Base-by-base conservation (phyloP, 768 basidiomycete genomes). In the Boletus barrowsii region DNA sequence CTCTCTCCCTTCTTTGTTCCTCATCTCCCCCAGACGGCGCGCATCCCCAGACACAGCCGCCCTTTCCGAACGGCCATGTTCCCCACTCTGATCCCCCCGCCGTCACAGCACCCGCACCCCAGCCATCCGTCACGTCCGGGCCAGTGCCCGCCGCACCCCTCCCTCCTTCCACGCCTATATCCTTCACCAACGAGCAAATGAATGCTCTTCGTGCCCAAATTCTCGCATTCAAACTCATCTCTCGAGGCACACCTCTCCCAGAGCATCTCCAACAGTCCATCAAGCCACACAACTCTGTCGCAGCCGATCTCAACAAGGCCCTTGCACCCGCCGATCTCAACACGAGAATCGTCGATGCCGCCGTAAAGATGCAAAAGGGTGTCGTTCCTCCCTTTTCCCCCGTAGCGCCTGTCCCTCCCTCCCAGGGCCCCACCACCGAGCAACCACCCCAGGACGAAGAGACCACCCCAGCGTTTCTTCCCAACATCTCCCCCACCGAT, bases 201-300 rank as follows among this genome's bases (percentile, higher is more conserved):
- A 77, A 75, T 53, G 81, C 86, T 10, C 79, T 93, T n/a, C 81
- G 88, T 14, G 83, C 87, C 0, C 91, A 93, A 61, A 92, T 93
- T 15, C 80, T 86, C 46, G 90, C 91, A 4, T 93, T 86, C 75
- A 90, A 87, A 64, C 78, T 83, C 57, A 76, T 93, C 60, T 75
- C 76, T 15, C 79, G 85, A 22, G 83, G 85, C 20, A 66, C 83
- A 9, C 82, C 88, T 15, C 77, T 90, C 40, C 86, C 90, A 14
- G 83, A 89, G 13, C 67, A 79, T 56, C 62, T 93, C 29, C 88
- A 87, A 56, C 83, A 86, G 51, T 83, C 86, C 13, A 83, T 91
- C 42, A 83, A 81, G 18, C 78, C 83, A 11, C 81, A 83, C 46
- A 86, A 83, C 61, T 77, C 76, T 26, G 80, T 82, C 51, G 76